phyloP scores from a whole-genome alignment of 352 stramenopile species.

The Phytophthora crassamura region DNA sequence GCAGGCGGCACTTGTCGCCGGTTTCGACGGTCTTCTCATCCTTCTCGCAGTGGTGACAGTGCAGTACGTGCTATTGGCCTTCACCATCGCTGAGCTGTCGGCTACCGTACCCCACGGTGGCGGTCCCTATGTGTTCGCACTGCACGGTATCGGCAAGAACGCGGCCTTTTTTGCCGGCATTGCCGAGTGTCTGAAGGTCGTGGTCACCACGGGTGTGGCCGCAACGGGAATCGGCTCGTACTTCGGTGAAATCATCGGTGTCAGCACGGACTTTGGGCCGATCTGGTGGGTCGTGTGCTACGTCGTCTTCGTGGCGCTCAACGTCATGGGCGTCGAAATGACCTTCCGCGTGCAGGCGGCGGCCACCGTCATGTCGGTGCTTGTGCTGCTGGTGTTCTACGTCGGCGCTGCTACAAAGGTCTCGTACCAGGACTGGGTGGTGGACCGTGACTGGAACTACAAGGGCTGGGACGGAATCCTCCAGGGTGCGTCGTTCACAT shows the following conservation, averaged over 20 bases:
- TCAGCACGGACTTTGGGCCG: constrained; percentile 41
- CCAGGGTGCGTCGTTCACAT: constrained; percentile 61
- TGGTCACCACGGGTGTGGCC: constrained; percentile 59
- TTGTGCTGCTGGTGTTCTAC: constrained; percentile 66
- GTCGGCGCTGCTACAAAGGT: constrained; percentile 53
- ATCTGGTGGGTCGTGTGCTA: constrained; percentile 69
- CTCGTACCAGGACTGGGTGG: constrained; percentile 61
- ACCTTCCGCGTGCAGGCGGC: constrained; percentile 69
- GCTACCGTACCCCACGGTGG: constrained; percentile 56
- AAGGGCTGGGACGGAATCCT: constrained; percentile 55
- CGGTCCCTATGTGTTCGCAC: constrained; percentile 65
- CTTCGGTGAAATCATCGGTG: constrained; percentile 54
- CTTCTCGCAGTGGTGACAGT: constrained; percentile 62
- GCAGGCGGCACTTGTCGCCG: constrained; percentile 56
- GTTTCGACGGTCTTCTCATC: constrained; percentile 64
- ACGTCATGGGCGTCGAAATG: constrained; percentile 63
- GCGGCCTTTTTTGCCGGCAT: constrained; percentile 66
- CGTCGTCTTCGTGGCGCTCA: constrained; percentile 61
- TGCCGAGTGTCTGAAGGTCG: constrained; percentile 63
- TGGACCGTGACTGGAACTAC: constrained; percentile 64
- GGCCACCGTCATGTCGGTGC: constrained; percentile 57
- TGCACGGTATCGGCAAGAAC: constrained; percentile 57
- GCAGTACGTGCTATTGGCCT: constrained; percentile 67
- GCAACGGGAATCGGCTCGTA: constrained; percentile 68
- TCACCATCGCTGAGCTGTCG: constrained; percentile 71